Conservation (phyloP, 768 basidiomycete species). For the Gloeophyllum trabeum region DNA sequence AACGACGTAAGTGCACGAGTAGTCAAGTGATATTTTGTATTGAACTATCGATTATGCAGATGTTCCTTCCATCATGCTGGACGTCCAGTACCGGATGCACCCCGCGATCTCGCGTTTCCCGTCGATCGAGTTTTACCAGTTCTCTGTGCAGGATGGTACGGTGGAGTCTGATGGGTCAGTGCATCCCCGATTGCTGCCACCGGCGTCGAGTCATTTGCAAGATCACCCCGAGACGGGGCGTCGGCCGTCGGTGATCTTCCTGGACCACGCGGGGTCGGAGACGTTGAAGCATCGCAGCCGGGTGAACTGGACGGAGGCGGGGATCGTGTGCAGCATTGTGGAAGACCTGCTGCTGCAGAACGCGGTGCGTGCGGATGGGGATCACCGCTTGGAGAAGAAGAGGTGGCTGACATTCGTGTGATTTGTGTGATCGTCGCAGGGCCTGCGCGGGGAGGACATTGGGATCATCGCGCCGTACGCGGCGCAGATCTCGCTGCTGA, state of each 20-base stretch:
- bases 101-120: slow-evolving; percentile 85
- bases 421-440: background rate
- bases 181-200: slow-evolving; percentile 43
- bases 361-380: slow-evolving; percentile 33
- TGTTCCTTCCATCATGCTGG: slow-evolving; percentile 86
- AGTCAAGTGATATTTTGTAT: background rate
- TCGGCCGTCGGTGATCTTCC: slow-evolving; percentile 61
- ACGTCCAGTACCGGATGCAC: slow-evolving; percentile 96
- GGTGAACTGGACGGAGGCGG: slow-evolving; percentile 68
- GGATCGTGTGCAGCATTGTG: slow-evolving; percentile 67
- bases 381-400: background rate
- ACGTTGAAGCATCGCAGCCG: slow-evolving; percentile 56
- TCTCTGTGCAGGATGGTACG: slow-evolving; percentile 64
- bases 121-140: slow-evolving; percentile 71
- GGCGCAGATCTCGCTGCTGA: slow-evolving; percentile 73
- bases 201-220: slow-evolving; percentile 41
- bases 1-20: slow-evolving; percentile 45
- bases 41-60: slow-evolving; percentile 27
- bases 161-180: slow-evolving; percentile 38
- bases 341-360: slow-evolving; percentile 75
- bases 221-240: slow-evolving; percentile 24
- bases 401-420: background rate
- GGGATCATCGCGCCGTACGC: slow-evolving; percentile 90
- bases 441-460: slow-evolving; percentile 63
- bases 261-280: slow-evolving; percentile 72